These are phyloP conservation scores for Epichloe elymi DNA, from an alignment of 2,329 filamentous ascomycete species.

Conservation along the genomic window DNA sequence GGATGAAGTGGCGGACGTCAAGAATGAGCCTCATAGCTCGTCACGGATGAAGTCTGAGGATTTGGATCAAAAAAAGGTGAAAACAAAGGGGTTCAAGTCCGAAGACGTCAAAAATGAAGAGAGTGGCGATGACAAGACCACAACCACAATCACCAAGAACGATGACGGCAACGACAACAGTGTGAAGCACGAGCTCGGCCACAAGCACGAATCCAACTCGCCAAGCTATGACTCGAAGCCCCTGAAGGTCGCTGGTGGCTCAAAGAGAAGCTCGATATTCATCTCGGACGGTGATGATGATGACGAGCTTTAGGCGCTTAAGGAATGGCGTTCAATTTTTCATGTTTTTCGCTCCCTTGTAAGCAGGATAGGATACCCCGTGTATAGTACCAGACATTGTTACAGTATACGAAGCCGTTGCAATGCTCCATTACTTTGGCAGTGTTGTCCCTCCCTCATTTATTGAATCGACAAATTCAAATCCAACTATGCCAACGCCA, in stretches of 20 bases:
- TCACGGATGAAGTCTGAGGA: slow-evolving; percentile 1
- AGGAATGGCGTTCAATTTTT: background rate
- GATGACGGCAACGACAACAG: background rate
- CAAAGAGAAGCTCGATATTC: slow-evolving; percentile 22
- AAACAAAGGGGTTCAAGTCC: slow-evolving; percentile 3
- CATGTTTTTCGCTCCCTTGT: background rate
- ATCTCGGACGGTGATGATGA: slow-evolving; percentile 26
- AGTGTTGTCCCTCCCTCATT: background rate
- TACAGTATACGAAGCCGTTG: no score
- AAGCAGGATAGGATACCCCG: no score
- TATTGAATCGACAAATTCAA: no score
- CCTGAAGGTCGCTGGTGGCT: slow-evolving; percentile 9
- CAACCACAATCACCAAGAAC: background rate
- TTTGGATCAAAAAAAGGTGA: background rate
- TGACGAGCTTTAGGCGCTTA: slow-evolving; percentile 10
- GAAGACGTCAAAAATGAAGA: slow-evolving; percentile 8
- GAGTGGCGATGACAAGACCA: background rate
- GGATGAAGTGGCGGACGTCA: slow-evolving; percentile 1
- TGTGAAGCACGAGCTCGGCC: background rate
- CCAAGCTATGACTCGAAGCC: slow-evolving; percentile 2
- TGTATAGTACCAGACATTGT: no score
- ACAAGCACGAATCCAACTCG: background rate
- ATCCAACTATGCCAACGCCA: no score
- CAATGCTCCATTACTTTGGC: background rate
- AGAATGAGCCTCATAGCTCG: background rate